A percentile compares a stretch with the other conserved stretches of the same genome.
These are phyloP conservation scores for Blumeria graminis DNA, from an alignment of 2,329 filamentous ascomycete species.

Conservation along the genomic window DNA sequence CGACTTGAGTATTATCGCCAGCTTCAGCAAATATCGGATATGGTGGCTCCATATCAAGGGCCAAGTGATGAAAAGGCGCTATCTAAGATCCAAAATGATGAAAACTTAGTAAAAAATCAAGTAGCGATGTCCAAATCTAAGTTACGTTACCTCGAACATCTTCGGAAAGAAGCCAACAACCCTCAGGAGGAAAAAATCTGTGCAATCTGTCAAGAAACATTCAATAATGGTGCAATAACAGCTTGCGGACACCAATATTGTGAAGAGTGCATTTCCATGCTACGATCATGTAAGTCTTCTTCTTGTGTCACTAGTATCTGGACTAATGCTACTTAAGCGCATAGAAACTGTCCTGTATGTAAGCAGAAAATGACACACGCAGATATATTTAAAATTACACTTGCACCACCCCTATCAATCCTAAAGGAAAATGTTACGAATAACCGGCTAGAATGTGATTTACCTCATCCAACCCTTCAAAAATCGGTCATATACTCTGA, in stretches of 20 bases:
- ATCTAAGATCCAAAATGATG: conserved; percentile 30
- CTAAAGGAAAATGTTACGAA: conserved; percentile 27
- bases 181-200: conserved; percentile 45
- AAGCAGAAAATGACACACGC: conserved; percentile 39
- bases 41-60: conserved; percentile 51
- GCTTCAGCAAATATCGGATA: conserved; percentile 75
- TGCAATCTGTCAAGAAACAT: conserved; percentile 59
- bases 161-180: conserved; percentile 19
- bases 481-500: conserved; percentile 47
- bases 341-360: conserved; percentile 64
- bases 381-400: conserved; percentile 42
- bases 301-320: not conserved
- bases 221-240: conserved; percentile 60
- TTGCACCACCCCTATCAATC: conserved; percentile 42
- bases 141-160: conserved; percentile 39
- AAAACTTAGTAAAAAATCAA: conserved; percentile 28
- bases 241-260: conserved; percentile 85
- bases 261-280: conserved; percentile 59
- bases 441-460: conserved; percentile 10
- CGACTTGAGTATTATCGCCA: conserved; percentile 79
- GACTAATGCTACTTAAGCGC: conserved; percentile 16
- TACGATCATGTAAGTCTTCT: conserved; percentile 31
- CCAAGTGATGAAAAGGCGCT: conserved; percentile 8
- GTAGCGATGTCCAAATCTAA: conserved; percentile 45
- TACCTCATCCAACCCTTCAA: conserved; percentile 6